Percentiles rank a stretch among this genome's conserved stretches.
Evolutionary conservation across 176 grass and related monocot genomes (phyloP).

Genomic region (Puya raimondii): DNA sequence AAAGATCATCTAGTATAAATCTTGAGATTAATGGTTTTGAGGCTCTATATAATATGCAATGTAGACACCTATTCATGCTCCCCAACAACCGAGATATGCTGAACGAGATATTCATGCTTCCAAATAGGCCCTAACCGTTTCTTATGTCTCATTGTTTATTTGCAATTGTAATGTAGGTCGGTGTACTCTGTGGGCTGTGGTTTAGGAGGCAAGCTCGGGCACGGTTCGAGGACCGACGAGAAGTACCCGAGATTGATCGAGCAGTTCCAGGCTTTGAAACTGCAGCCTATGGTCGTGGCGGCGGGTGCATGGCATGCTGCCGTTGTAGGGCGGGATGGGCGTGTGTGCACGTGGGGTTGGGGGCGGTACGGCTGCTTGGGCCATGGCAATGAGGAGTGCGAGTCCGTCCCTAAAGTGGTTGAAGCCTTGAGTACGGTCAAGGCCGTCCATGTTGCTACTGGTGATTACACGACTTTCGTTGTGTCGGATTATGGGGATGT

Average conservation of each 20-base stretch:
- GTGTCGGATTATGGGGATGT: conserved; percentile 72
- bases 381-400: conserved; percentile 90
- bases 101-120: too few species aligned
- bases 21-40: too few species aligned
- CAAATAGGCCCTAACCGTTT: too few species aligned
- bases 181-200: conserved; percentile 91
- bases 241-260: conserved; percentile 82
- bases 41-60: too few species aligned
- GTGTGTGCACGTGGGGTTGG: conserved; percentile 94
- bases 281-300: conserved; percentile 77
- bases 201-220: conserved; percentile 85
- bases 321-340: conserved; percentile 75
- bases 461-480: conserved; percentile 85
- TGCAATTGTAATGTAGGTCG: conserved; percentile 40
- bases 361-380: conserved; percentile 90
- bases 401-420: conserved; percentile 74
- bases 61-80: too few species aligned
- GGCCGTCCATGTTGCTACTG: conserved; percentile 71
- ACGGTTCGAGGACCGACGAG: conserved; percentile 72
- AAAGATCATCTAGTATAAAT: too few species aligned
- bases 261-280: conserved; percentile 56
- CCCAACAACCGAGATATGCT: too few species aligned
- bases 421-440: conserved; percentile 57
- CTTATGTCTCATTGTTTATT: neutral
- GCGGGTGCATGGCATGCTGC: conserved; percentile 91